Conservation (phyloP, 2,329 filamentous ascomycete genomes). For the Penicillium sp. region DNA sequence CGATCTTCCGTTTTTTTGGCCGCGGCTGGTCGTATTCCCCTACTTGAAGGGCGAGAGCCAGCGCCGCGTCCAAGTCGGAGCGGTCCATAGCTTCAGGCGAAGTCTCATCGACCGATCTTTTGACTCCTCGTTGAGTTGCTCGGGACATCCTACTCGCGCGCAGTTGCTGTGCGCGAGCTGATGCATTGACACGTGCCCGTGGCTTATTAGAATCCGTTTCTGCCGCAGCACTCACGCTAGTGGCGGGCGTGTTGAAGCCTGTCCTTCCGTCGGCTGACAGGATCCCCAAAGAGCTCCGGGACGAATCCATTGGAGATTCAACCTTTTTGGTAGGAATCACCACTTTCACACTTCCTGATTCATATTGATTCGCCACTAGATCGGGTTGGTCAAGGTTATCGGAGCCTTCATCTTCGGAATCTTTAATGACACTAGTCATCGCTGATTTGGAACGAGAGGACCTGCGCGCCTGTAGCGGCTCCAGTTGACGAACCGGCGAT, state of each 20-base stretch:
- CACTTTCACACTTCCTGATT: constrained; percentile 23
- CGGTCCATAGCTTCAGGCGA: constrained; percentile 31
- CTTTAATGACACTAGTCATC: constrained; percentile 16
- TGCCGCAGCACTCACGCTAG: constrained; percentile 59
- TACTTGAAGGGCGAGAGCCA: constrained; percentile 60
- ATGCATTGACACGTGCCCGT: constrained; percentile 42
- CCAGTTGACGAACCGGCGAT: constrained; percentile 9
- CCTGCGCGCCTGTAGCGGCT: constrained; percentile 9
- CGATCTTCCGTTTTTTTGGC: constrained; percentile 38
- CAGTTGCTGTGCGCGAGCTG: constrained; percentile 48
- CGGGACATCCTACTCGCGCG: constrained; percentile 52
- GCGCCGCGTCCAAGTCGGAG: constrained; percentile 45
- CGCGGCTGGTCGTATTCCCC: constrained; percentile 49
- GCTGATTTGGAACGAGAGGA: constrained; percentile 18
- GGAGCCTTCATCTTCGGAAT: constrained; percentile 19
- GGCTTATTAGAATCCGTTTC: constrained; percentile 36
- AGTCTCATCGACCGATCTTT: constrained; percentile 48
- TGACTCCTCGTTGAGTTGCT: constrained; percentile 37
- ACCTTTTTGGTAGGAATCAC: constrained; percentile 31
- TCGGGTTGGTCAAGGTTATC: constrained; percentile 10
- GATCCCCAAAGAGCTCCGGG: constrained; percentile 42
- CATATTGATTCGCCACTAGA: not conserved
- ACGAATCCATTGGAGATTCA: constrained; percentile 26
- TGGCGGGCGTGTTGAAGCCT: constrained; percentile 62
- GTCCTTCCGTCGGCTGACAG: constrained; percentile 45